Base-by-base conservation (phyloP, 176 grass and related monocot species). In the Pharus latifolius region DNA sequence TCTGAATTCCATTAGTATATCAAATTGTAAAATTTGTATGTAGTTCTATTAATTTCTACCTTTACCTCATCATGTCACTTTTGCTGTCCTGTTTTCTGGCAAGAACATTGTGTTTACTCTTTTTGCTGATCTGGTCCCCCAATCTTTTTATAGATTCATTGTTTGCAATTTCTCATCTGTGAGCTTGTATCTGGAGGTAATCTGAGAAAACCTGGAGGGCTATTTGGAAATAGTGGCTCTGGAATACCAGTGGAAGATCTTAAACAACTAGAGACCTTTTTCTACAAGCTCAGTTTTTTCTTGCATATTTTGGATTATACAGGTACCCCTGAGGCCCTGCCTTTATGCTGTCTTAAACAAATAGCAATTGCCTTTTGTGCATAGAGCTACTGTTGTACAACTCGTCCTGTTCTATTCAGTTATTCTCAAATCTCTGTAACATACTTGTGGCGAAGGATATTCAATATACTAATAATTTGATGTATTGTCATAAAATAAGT, bases 201-300 rank as follows among this genome's bases (percentile, higher is more conserved):
- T 78, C 64, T 92, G 74, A 87, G 86, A 76, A 97, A 97, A 76
- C 83, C 89, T 70, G 94, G 94, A 84, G 94, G 94, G 25, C 75
- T 97, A 48, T 97, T 97, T 83, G 94, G 94, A 63, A 97, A 97
- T 76, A 97, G 89, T 85, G 84, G 94, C 60, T 97, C 94, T 33
- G 94, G 94, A 69, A 90, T 97, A 71, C 81, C 86, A 35, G 86
- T 97, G 75, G 94, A 97, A 60, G 89, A 97, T 76, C 89, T 97
- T 72, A 97, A 97, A 77, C 94, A 88, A 57, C 78, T 97, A 54
- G 94, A 97, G 72, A 92, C 94, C 11, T 97, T 92, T 87, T 97
- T 97, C 78, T 97, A 97, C 77, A 97, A 97, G 66, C 94, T 97
- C 37, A 88, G 94, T 61, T 97, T 97, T 83, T 97, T 97, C 72